Evolutionary conservation across 495 filamentous ascomycete species (phyloP), one percentile per base, ranked within the genome.

Genomic region (Annulohypoxylon maeteangense): DNA sequence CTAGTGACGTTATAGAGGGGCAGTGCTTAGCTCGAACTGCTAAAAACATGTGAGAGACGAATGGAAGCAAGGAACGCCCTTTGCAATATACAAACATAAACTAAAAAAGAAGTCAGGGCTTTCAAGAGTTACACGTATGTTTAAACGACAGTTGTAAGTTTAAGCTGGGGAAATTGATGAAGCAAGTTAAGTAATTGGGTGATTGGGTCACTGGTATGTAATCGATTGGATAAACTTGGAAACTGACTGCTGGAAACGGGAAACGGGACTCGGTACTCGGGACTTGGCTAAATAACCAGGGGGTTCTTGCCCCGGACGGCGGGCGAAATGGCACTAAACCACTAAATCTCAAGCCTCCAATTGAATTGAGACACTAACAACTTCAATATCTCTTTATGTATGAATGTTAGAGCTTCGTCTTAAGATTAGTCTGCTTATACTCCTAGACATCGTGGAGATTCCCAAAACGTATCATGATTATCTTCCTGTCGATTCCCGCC

Each of bases 1-100:
- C 60, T 25, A 60, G 64, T 72, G 60, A 72, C 70, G 70, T 61
- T 63, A 65, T 72, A 14, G 64, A 72, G 64, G 64, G 65, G 54
- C 65, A 36, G 50, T 62, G 50, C 48, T 51, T 27, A 4, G 55
- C 38, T 61, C 25, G 20, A 56, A 25, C 53, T 48, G 31, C 27
- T 29, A n/a, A 16, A 72, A 66, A 61, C 64, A 65, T 55, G 29
- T 40, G 47, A 68, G n/a, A 22, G 16, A 10, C 12, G 32, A 36
- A 27, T 18, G 20, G 32, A 16, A 14, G 14, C 29, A 38, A 14
- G 20, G 8, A 11, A 16, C 18, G 32, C 16, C 18, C 7, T 40
- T 27, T 40, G 20, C 20, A 16, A 40, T 57, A 57, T 57, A 40
- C 2, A 57, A 32, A 31, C 18, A 34, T 32, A 44, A 14, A 22